Percentiles rank a stretch among this genome's conserved stretches.
phyloP scores from a whole-genome alignment of 257 asterid species.

The Verbena officinalis region DNA sequence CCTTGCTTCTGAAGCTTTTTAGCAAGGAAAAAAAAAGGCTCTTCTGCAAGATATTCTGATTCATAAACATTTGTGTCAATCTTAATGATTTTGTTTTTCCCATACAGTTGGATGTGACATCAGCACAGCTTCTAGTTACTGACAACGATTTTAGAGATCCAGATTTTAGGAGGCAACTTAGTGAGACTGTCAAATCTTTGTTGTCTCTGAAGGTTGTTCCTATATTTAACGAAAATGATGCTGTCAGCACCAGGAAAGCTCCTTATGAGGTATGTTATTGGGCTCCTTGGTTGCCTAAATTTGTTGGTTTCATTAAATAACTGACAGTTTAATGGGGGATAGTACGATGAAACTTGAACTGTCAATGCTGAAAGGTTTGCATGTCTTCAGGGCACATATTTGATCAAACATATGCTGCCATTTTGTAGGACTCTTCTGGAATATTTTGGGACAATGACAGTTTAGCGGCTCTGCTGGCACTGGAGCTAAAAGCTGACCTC shows the following conservation, averaged over 20 bases:
- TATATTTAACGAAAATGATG: slow-evolving; percentile 87
- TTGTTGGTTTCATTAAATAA: slow-evolving; percentile 23
- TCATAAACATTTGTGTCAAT: slow-evolving; percentile 7
- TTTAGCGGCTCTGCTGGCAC: slow-evolving; percentile 80
- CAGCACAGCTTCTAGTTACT: slow-evolving; percentile 84
- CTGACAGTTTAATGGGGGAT: slow-evolving; percentile 4
- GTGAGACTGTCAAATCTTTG: slow-evolving; percentile 66
- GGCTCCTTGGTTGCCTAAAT: slow-evolving; percentile 15
- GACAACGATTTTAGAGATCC: slow-evolving; percentile 79
- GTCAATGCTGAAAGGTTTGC: not conserved
- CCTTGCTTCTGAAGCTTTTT: not conserved
- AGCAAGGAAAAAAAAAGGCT: not conserved
- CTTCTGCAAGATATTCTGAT: slow-evolving; percentile 14
- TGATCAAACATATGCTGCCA: not conserved
- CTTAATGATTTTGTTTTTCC: slow-evolving; percentile 15
- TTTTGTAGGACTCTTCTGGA: slow-evolving; percentile 83
- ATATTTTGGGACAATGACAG: slow-evolving; percentile 96
- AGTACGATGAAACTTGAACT: not conserved
- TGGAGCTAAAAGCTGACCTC: slow-evolving; percentile 84
- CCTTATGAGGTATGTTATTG: slow-evolving; percentile 65
- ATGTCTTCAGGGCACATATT: slow-evolving; percentile 4
- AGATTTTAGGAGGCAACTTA: slow-evolving; percentile 69
- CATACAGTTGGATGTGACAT: slow-evolving; percentile 73
- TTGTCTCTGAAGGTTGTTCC: slow-evolving; percentile 71
- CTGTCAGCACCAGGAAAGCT: slow-evolving; percentile 82